Evolutionary conservation across 163 green algal species (phyloP).

Genomic region (Prototheca stagnorum): DNA sequence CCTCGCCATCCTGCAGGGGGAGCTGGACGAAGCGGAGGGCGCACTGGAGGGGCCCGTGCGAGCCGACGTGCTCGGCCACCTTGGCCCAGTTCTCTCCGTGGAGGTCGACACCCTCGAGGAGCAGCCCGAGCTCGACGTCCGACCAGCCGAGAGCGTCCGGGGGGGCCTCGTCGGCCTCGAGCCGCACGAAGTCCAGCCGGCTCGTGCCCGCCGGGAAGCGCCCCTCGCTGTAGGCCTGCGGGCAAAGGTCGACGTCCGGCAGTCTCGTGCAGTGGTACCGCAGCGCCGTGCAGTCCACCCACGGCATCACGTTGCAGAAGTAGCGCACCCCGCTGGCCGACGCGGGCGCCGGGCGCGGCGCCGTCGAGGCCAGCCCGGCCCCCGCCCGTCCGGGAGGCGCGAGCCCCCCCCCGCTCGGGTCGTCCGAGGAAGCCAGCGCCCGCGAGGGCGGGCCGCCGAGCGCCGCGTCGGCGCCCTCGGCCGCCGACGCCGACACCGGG

Average conservation of each 20-base stretch:
- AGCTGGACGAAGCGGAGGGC: conserved; percentile 66
- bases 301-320: conserved; percentile 60
- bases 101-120: conserved; percentile 61
- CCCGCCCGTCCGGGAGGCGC: neutral
- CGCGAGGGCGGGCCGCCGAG: neutral
- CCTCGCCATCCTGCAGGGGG: conserved; percentile 77
- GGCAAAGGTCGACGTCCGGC: conserved; percentile 75
- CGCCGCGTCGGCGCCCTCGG: neutral
- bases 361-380: conserved; percentile 6
- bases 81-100: conserved; percentile 70
- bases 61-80: conserved; percentile 74
- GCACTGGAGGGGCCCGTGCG: conserved; percentile 46
- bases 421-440: conserved; percentile 10
- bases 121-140: conserved; percentile 72
- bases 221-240: conserved; percentile 58
- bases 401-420: too few species aligned
- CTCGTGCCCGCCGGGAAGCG: conserved; percentile 55
- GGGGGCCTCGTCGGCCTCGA: conserved; percentile 26
- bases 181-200: conserved; percentile 63
- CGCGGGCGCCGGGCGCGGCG: neutral
- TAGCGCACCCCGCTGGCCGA: conserved; percentile 19
- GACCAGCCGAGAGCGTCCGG: conserved; percentile 44
- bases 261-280: conserved; percentile 71
- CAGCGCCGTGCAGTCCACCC: conserved; percentile 53
- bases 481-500: too few species aligned